Evolutionary conservation across 176 grass and related monocot genomes (phyloP).

Genomic region (Juncus inflexus): DNA sequence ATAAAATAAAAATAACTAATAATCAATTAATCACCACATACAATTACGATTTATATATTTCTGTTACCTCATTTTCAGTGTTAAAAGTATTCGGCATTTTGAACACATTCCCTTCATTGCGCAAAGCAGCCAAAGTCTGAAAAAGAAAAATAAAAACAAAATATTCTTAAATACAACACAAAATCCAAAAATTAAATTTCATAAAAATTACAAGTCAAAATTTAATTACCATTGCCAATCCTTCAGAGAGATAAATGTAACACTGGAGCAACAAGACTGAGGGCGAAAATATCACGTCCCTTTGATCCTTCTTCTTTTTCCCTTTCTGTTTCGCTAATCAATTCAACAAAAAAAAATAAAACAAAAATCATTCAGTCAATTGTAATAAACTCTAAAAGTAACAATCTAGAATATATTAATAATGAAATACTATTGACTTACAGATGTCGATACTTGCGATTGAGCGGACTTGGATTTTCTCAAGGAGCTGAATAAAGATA

Average conservation of each 20-base stretch:
- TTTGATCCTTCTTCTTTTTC: conserved; percentile 92
- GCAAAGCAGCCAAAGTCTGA: conserved; percentile 71
- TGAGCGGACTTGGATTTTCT: conserved; percentile 69
- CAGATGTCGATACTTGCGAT: conserved; percentile 66
- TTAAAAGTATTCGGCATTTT: conserved; percentile 75
- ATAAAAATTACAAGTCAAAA: conserved; percentile 3
- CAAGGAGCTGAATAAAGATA: conserved; percentile 61
- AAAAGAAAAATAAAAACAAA: conserved; percentile 23
- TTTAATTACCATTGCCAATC: conserved; percentile 74
- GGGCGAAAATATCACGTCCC: conserved; percentile 55
- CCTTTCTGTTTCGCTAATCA: conserved; percentile 68
- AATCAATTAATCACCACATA: neutral
- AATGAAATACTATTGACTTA: conserved; percentile 36
- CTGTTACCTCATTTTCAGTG: conserved; percentile 69
- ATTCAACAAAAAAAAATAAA: conserved; percentile 22
- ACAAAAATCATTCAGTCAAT: conserved; percentile 6
- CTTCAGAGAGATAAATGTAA: conserved; percentile 88
- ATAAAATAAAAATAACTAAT: neutral
- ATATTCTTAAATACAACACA: conserved; percentile 9
- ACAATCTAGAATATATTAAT: neutral
- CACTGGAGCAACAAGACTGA: conserved; percentile 75
- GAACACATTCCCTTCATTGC: conserved; percentile 67
- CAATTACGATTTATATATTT: conserved; percentile 6
- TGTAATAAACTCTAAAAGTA: conserved; percentile 20
- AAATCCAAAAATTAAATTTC: conserved; percentile 2